Evolutionary conservation across 495 filamentous ascomycete genomes (phyloP), one percentile per base, ranked within the genome.

Genomic region (Penicillium pulvis): DNA sequence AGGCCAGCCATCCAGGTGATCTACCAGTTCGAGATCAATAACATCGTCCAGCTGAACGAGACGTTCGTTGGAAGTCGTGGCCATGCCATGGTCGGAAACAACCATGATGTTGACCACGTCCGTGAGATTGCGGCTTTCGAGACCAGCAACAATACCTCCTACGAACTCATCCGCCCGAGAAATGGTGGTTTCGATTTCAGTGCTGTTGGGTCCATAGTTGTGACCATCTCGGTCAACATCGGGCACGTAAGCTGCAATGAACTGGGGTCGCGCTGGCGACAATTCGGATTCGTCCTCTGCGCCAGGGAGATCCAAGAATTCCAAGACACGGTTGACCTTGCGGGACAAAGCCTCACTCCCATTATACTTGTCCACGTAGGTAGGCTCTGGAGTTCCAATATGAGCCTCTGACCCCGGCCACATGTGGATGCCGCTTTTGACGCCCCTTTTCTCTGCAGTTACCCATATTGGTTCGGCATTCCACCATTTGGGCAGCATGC

Each of bases 1-100:
- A 0, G 94, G 94, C 95, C 94, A 99, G 53, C 94, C 94, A 65
- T 99, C 94, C 9, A 88, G 89, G 63, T 93, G 92, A 56, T 87
- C 87, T 23, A 96, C 85, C 51, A 89, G 80, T 45, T 71, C 71
- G 0, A 88, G 74, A 62, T 96, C 90, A 31, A 98, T 81, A 3
- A 96, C 65, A 67, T 97, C 92, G 59, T 99, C 94, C n/a, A 98
- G 75, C 69, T 98, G 94, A 24, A 99, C 83, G 41, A 97, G 75
- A n/a, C 93, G 85, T 17, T 85, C 80, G 0, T 81, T 84, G 36
- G 90, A 87, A 0, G 94, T 97, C 1, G 90, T 93, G 4, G 93
- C 93, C 94, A 99, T 99, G 20, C 94, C 94, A 65, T 99, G 94
- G 71, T 99, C 94, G 11, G 91, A 96, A 16, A 99, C 93, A n/a